phyloP scores from a whole-genome alignment of 768 basidiomycete genomes.

The Nidularia pulvinata region DNA sequence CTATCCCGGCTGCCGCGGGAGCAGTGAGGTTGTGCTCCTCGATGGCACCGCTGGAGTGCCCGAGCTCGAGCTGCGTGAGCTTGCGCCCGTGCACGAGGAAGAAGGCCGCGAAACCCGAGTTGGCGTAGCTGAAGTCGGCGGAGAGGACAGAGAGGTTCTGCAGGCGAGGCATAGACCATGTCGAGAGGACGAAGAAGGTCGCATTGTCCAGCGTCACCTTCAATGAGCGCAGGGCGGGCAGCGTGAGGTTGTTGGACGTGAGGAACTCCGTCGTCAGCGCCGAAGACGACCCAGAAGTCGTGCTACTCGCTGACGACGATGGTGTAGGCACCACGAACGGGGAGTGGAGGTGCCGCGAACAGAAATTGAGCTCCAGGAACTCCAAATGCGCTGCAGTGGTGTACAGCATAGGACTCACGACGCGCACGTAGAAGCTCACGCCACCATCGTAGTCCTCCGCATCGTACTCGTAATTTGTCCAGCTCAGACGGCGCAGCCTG shows the following conservation, averaged over 20 bases:
- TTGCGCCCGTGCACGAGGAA: conserved; percentile 65
- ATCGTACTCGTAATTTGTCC: conserved; percentile 67
- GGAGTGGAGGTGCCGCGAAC: conserved; percentile 41
- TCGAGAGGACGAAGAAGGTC: conserved; percentile 64
- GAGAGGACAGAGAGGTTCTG: conserved; percentile 67
- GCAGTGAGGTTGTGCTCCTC: conserved; percentile 67
- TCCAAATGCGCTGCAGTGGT: conserved; percentile 55
- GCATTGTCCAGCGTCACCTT: conserved; percentile 73
- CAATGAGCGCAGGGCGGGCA: conserved; percentile 68
- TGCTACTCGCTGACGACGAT: conserved; percentile 7
- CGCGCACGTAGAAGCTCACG: conserved; percentile 49
- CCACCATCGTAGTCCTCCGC: conserved; percentile 28
- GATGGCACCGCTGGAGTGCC: conserved; percentile 67
- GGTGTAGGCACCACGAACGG: too few relatives aligned
- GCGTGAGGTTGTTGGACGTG: conserved; percentile 22
- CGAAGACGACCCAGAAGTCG: not conserved
- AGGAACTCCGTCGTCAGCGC: not conserved
- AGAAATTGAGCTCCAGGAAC: conserved; percentile 68
- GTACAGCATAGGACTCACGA: conserved; percentile 53
- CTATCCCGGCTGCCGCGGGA: conserved; percentile 6
- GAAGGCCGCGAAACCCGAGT: conserved; percentile 61
- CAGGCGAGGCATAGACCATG: conserved; percentile 66
- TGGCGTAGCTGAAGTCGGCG: conserved; percentile 72
- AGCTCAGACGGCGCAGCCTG: conserved; percentile 56
- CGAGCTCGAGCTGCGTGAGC: conserved; percentile 68